Base-by-base conservation (phyloP, 2,329 filamentous ascomycete species). In the Apiospora koreana region DNA sequence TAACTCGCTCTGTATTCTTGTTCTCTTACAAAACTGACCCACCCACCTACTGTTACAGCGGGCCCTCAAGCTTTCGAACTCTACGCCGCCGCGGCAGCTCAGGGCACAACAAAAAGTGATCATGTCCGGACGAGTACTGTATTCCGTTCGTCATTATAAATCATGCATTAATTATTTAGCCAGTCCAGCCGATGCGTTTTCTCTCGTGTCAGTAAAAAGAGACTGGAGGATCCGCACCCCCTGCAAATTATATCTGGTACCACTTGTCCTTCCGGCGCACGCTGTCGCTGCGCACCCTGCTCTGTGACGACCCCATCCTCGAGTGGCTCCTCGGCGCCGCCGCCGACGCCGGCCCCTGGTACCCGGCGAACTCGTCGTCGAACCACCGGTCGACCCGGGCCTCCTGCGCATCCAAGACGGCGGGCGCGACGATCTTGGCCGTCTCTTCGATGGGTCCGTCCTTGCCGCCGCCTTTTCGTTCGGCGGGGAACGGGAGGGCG, bases 261-360 rank as follows among this genome's bases (percentile, higher is more conserved):
- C 65, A 67, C n/a, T 35, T 67, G 42, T 67, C 45, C 41, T 67
- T 67, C 23, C 65, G 65, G 0, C 65, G 65, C 65, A 67, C 65
- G 25, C 45, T 46, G 65, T 67, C 42, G 65, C 65, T 67, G 4
- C 65, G 65, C 65, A 35, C 65, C 28, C 65, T 42, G 42, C 65
- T 67, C 42, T 67, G 65, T 16, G 31, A 38, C 31, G 54, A 62
- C 54, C 31, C 54, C 54, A 38, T 12, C 18, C 54, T 31, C 54
- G 28, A 1, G 54, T 62, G 54, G 18, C 54, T 28, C 31, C 9
- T 21, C 31, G 21, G 54, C 54, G 54, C n/a, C 41, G 41, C 7
- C 14, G 14, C 23, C n/a, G 31, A 2, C 28, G 6, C 14, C 16
- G 42, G 42, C 18, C 31, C 50, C 28, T 67, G 42, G 25, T 35